phyloP scores from a whole-genome alignment of 352 stramenopile species.

The Elongisporangium anandrum region DNA sequence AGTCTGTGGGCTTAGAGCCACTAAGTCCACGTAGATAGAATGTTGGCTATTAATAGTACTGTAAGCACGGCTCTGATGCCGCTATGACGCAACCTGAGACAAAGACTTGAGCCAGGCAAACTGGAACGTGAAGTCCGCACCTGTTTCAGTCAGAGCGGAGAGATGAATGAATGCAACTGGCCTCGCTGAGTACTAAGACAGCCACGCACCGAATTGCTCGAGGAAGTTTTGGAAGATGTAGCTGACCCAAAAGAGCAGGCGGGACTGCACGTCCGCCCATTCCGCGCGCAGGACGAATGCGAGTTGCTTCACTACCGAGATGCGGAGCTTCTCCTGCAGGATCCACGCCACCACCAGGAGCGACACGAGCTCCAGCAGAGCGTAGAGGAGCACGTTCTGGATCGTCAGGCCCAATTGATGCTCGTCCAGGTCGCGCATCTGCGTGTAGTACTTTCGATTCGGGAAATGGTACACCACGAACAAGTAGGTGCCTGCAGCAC shows the following conservation, averaged over 20 bases:
- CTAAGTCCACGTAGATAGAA: no score
- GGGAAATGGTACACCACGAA: slow-evolving; percentile 24
- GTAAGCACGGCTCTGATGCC: no score
- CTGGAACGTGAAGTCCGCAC: slow-evolving; percentile 19
- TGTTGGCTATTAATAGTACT: no score
- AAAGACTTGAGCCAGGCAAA: slow-evolving; percentile 14
- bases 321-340: slow-evolving; percentile 15
- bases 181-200: no score
- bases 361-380: slow-evolving; percentile 21
- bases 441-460: slow-evolving; percentile 26
- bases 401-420: not conserved
- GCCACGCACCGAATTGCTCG: no score
- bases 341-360: slow-evolving; percentile 21
- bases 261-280: slow-evolving; percentile 10
- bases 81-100: no score
- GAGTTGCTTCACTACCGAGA: slow-evolving; percentile 20
- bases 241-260: slow-evolving; percentile 24
- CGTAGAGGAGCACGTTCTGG: slow-evolving; percentile 15
- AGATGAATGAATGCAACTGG: no score
- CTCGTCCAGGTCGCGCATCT: slow-evolving; percentile 17
- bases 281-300: slow-evolving; percentile 28
- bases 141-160: not conserved
- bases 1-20: no score
- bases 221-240: slow-evolving; percentile 26
- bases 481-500: slow-evolving; percentile 19